These are phyloP conservation scores for Pelargonium australe DNA, from an alignment of 441 rosid species.

Conservation along the genomic window DNA sequence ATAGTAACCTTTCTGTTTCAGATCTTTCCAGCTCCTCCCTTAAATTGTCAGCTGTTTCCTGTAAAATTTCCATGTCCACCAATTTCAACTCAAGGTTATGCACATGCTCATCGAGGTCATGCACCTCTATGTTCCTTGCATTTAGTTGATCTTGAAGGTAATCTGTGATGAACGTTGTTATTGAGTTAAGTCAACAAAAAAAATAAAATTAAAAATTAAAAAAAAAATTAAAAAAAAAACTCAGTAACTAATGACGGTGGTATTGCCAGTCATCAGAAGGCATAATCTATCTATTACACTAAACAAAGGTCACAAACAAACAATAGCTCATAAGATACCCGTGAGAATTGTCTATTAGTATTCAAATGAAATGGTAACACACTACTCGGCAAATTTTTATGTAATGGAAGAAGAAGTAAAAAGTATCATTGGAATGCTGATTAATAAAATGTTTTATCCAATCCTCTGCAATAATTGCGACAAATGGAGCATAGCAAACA, in stretches of 20 bases:
- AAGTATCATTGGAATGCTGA: too few species aligned
- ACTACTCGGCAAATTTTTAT: too few species aligned
- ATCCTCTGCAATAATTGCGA: too few species aligned
- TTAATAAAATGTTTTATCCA: too few species aligned
- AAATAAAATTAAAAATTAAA: too few species aligned
- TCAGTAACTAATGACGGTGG: neutral
- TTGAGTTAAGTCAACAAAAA: slow-evolving; percentile 14
- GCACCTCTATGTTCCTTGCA: slow-evolving; percentile 51
- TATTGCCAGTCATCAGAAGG: neutral
- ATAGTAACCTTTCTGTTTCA: slow-evolving; percentile 35
- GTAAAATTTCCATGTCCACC: slow-evolving; percentile 42
- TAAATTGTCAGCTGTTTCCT: slow-evolving; percentile 35
- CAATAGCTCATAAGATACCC: too few species aligned
- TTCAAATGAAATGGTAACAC: too few species aligned
- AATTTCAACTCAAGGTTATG: slow-evolving; percentile 54
- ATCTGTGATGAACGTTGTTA: slow-evolving; percentile 33
- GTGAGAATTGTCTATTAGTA: too few species aligned
- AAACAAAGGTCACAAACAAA: too few species aligned
- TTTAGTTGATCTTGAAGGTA: slow-evolving; percentile 73
- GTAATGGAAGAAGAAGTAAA: too few species aligned
- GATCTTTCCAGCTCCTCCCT: slow-evolving; percentile 48
- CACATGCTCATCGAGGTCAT: slow-evolving; percentile 44
- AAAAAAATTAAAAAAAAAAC: too few species aligned
- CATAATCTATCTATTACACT: neutral
- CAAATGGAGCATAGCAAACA: too few species aligned